Conservation (phyloP, 306 rosid genomes). For the Inga laurina region DNA sequence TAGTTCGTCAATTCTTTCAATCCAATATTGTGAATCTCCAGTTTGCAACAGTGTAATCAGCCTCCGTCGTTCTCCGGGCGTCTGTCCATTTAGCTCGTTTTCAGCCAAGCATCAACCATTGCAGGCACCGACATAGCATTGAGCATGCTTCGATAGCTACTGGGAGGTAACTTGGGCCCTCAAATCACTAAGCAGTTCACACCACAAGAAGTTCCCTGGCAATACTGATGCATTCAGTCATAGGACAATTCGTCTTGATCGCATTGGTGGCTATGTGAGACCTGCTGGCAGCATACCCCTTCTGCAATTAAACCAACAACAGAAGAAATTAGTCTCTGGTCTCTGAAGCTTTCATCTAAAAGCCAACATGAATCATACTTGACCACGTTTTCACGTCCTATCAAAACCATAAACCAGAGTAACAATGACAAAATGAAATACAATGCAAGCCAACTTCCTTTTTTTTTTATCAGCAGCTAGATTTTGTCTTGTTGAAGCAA, state of each 20-base stretch:
- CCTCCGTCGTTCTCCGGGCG: not conserved
- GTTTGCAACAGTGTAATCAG: not conserved
- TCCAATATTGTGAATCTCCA: not conserved
- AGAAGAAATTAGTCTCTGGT: conserved; percentile 13
- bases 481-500: not conserved
- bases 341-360: conserved; percentile 15
- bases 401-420: not conserved
- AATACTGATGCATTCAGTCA: conserved; percentile 77
- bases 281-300: conserved; percentile 83
- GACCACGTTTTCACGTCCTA: conserved; percentile 11
- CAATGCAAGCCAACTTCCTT: not conserved
- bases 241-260: conserved; percentile 87
- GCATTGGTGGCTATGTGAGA: conserved; percentile 84
- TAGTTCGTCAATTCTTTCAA: not conserved
- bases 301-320: conserved; percentile 55
- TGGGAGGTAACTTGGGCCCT: conserved; percentile 20
- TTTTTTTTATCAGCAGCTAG: not conserved
- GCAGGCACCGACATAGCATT: not conserved
- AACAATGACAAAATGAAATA: conserved; percentile 12
- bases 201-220: conserved; percentile 60
- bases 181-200: conserved; percentile 26
- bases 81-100: not conserved
- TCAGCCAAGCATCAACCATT: not conserved
- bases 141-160: not conserved
- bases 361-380: conserved; percentile 17